phyloP scores from a whole-genome alignment of 306 rosid genomes.

The Mucuna pruriens region DNA sequence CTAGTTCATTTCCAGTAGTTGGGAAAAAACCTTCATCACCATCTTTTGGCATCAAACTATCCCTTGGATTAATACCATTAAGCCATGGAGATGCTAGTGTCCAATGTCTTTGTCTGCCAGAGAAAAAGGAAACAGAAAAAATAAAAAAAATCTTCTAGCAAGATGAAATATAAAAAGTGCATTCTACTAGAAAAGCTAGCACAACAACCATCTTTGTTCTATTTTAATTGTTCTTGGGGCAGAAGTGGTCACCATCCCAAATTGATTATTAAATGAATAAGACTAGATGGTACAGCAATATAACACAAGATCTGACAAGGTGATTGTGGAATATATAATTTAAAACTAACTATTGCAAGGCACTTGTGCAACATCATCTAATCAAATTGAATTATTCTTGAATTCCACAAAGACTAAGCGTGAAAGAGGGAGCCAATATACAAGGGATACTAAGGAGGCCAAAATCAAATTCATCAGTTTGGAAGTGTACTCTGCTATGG shows the following conservation, averaged over 20 bases:
- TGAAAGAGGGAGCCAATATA: constrained; percentile 11
- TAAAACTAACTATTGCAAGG: neutral
- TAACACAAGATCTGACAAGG: neutral
- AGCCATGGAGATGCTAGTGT: constrained; percentile 80
- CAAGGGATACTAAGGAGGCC: constrained; percentile 6
- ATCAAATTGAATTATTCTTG: neutral
- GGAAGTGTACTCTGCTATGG: constrained; percentile 1
- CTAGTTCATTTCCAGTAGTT: constrained; percentile 84
- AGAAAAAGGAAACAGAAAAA: constrained; percentile 30
- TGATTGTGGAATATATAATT: neutral
- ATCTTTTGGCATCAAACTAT: constrained; percentile 72
- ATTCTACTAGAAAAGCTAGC: constrained; percentile 18
- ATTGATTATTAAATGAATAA: constrained; percentile 7
- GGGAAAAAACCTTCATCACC: constrained; percentile 93
- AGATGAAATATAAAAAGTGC: constrained; percentile 8
- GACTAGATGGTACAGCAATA: neutral
- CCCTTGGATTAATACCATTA: constrained; percentile 72
- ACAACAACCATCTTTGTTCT: constrained; percentile 10
- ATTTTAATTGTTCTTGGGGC: neutral
- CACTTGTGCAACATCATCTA: neutral
- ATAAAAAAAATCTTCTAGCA: constrained; percentile 14
- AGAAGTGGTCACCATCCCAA: neutral
- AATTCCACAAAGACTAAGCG: neutral
- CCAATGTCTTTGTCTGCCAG: constrained; percentile 74
- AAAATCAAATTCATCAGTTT: constrained; percentile 15